A percentile compares a stretch with the other conserved stretches of the same genome.
Conservation (phyloP, 2,329 filamentous ascomycete species). For the Alternaria triticimaculans region DNA sequence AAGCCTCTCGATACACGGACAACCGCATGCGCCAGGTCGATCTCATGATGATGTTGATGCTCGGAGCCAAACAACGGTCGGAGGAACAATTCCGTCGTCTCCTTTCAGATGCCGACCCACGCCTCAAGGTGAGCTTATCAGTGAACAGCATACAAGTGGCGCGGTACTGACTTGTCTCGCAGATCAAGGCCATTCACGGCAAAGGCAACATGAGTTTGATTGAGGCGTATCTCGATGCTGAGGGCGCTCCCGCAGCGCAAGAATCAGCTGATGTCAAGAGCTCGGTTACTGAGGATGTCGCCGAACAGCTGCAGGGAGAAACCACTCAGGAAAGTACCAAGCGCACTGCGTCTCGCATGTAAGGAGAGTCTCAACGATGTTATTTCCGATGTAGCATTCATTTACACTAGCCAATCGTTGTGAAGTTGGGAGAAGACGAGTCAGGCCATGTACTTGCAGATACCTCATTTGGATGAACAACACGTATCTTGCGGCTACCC, state of each 20-base stretch:
- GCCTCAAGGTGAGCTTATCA: conserved; percentile 13
- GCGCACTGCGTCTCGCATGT: conserved; percentile 15
- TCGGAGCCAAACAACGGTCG: conserved; percentile 32
- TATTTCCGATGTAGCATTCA: background rate
- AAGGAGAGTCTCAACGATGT: background rate
- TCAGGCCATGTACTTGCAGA: background rate
- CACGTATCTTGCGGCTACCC: background rate
- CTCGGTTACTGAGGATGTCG: background rate
- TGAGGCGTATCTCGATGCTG: conserved; percentile 17
- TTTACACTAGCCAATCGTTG: background rate
- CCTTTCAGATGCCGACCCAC: conserved; percentile 18
- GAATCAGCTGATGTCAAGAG: background rate
- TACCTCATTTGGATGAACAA: background rate
- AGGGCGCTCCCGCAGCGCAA: background rate
- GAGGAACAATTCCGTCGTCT: conserved; percentile 19
- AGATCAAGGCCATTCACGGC: conserved; percentile 22
- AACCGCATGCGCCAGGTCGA: conserved; percentile 38
- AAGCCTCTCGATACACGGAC: conserved; percentile 27
- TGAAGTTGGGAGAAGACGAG: background rate
- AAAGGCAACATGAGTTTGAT: conserved; percentile 25
- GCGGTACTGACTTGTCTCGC: background rate
- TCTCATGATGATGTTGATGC: conserved; percentile 37
- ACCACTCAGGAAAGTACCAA: conserved; percentile 2
- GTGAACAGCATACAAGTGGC: background rate
- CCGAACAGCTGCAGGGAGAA: background rate